phyloP scores from a whole-genome alignment of 2,329 filamentous ascomycete genomes.

The Rhynchosporium graminicola region DNA sequence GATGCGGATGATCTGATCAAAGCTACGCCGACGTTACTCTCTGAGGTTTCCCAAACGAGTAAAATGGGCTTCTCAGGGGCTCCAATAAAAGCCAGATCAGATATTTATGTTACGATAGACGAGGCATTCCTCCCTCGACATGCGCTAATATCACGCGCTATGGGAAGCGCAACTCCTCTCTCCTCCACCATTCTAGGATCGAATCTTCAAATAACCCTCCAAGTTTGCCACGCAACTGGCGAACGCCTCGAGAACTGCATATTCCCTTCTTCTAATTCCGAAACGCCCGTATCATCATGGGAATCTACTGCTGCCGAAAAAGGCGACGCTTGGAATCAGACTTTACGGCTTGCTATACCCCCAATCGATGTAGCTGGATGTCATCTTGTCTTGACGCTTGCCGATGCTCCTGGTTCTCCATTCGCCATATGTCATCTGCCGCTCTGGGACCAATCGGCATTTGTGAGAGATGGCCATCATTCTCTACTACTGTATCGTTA shows the following conservation, averaged over 20 bases:
- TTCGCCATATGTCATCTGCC: constrained; percentile 94
- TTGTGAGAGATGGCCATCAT: constrained; percentile 82
- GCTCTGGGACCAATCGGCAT: constrained; percentile 88
- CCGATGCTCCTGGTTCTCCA: constrained; percentile 81
- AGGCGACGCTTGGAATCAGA: constrained; percentile 85
- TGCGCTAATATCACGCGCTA: constrained; percentile 64
- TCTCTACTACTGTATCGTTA: constrained; percentile 83
- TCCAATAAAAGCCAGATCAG: constrained; percentile 82
- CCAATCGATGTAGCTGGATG: constrained; percentile 78
- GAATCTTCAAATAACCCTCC: constrained; percentile 85
- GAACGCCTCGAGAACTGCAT: constrained; percentile 88
- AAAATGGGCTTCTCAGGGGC: constrained; percentile 95
- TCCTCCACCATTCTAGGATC: constrained; percentile 61
- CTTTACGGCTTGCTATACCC: constrained; percentile 76
- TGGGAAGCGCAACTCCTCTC: constrained; percentile 74
- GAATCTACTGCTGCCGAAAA: constrained; percentile 79
- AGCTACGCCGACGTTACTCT: constrained; percentile 82
- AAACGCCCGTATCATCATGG: constrained; percentile 75
- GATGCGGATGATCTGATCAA: constrained; percentile 82
- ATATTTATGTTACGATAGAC: constrained; percentile 89
- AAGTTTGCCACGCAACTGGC: constrained; percentile 78
- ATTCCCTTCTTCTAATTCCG: constrained; percentile 78
- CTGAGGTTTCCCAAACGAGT: constrained; percentile 76
- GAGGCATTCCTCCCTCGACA: constrained; percentile 79
- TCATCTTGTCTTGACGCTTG: constrained; percentile 87